These are phyloP conservation scores for Penicillium concentricum DNA, from an alignment of 2,329 filamentous ascomycete genomes.

Conservation along the genomic window DNA sequence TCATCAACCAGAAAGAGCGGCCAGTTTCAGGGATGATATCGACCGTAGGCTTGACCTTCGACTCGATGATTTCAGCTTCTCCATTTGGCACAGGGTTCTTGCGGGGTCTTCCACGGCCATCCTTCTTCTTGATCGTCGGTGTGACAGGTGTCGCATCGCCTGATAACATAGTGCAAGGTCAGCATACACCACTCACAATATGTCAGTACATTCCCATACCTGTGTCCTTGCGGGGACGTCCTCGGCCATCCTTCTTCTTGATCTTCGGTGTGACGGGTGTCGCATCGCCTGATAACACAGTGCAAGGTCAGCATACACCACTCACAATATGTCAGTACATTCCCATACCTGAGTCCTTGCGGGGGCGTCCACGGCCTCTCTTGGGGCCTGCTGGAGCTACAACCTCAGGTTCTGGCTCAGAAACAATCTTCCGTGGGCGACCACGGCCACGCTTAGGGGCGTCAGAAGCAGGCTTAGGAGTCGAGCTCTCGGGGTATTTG, in stretches of 20 bases:
- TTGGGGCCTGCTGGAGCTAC: conserved; percentile 10
- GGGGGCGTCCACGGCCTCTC: conserved; percentile 19
- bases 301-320: not conserved
- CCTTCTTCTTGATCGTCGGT: conserved; percentile 19
- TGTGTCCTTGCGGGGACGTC: conserved; percentile 28
- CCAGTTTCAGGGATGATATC: conserved; percentile 15
- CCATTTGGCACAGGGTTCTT: conserved; percentile 26
- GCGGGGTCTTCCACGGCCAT: conserved; percentile 27
- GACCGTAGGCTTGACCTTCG: conserved; percentile 10
- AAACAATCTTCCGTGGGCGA: conserved; percentile 31
- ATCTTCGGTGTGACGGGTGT: conserved; percentile 10
- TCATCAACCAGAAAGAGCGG: conserved; percentile 73
- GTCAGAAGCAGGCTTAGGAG: conserved; percentile 23
- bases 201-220: too few relatives aligned
- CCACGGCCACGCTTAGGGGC: conserved; percentile 36
- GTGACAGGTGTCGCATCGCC: conserved; percentile 8
- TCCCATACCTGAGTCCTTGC: conserved; percentile 10
- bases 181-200: too few relatives aligned
- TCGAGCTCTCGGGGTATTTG: conserved; percentile 28
- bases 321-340: not conserved
- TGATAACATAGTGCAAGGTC: not conserved
- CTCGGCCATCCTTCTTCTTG: conserved; percentile 26
- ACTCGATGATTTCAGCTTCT: conserved; percentile 9
- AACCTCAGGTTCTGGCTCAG: conserved; percentile 9
- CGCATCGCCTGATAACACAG: not conserved